These are phyloP conservation scores for Anisodus tanguticus DNA, from an alignment of 257 asterid genomes.

Conservation along the genomic window DNA sequence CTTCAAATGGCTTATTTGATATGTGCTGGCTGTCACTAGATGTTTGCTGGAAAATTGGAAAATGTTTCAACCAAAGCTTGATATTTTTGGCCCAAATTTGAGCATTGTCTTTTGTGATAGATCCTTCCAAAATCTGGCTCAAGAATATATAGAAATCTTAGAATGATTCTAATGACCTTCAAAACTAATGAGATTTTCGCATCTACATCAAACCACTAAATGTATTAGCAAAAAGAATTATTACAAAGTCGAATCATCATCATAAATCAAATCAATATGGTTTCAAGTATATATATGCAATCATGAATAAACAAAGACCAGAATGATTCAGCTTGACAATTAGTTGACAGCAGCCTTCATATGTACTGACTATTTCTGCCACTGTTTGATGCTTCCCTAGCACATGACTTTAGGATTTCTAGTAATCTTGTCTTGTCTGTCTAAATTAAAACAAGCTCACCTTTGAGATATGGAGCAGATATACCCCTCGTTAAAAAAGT, in stretches of 20 bases:
- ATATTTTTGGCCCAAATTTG: slow-evolving; percentile 50
- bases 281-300: background rate
- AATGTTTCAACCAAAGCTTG: slow-evolving; percentile 62
- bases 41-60: slow-evolving; percentile 53
- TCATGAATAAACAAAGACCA: slow-evolving; percentile 21
- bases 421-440: background rate
- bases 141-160: slow-evolving; percentile 33
- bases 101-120: slow-evolving; percentile 46
- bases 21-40: slow-evolving; percentile 49
- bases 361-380: slow-evolving; percentile 8
- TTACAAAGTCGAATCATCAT: background rate
- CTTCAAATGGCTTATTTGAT: slow-evolving; percentile 45
- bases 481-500: too few species aligned
- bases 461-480: too few species aligned
- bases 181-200: background rate
- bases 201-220: background rate
- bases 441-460: too few species aligned
- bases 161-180: background rate
- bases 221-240: background rate
- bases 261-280: slow-evolving; percentile 26
- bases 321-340: slow-evolving; percentile 10
- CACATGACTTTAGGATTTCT: slow-evolving; percentile 25
- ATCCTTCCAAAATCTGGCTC: slow-evolving; percentile 60
- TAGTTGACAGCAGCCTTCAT: slow-evolving; percentile 18
- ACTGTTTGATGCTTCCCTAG: background rate